These are phyloP conservation scores for Trichoderma asperellum DNA, from an alignment of 2,329 filamentous ascomycete genomes.

Conservation along the genomic window DNA sequence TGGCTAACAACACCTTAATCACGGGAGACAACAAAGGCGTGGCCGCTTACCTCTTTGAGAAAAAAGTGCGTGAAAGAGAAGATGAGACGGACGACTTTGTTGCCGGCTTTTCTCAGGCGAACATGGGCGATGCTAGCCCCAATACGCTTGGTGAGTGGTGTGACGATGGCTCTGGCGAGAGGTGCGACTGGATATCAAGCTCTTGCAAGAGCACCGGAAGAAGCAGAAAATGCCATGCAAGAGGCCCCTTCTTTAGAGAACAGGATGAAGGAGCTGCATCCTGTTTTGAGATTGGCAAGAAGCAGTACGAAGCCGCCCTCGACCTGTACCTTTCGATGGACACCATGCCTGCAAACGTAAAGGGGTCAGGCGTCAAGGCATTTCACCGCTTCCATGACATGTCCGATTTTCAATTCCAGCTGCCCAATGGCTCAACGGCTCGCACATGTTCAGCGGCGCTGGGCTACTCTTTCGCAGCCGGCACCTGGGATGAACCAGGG, in stretches of 20 bases:
- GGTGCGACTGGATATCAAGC: conserved; percentile 75
- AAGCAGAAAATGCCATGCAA: conserved; percentile 69
- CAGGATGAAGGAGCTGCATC: conserved; percentile 73
- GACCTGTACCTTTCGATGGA: conserved; percentile 56
- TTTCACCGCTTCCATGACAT: conserved; percentile 84
- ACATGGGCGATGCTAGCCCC: conserved; percentile 86
- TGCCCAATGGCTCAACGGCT: conserved; percentile 71
- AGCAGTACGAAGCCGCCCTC: conserved; percentile 65
- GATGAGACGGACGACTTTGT: conserved; percentile 72
- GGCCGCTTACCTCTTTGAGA: conserved; percentile 81
- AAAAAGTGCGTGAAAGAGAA: conserved; percentile 59
- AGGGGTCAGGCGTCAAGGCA: conserved; percentile 69
- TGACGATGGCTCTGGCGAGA: conserved; percentile 74
- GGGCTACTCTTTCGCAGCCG: conserved; percentile 87
- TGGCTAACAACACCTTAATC: conserved; percentile 86
- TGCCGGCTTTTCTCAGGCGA: conserved; percentile 88
- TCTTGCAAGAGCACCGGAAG: conserved; percentile 69
- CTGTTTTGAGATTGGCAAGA: conserved; percentile 73
- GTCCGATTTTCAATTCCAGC: conserved; percentile 70
- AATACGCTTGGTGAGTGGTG: conserved; percentile 85
- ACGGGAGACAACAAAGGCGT: conserved; percentile 94
- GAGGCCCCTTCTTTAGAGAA: conserved; percentile 67
- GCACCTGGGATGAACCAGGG: conserved; percentile 86
- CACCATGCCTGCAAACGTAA: conserved; percentile 52
- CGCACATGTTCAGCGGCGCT: conserved; percentile 82